Conservation (phyloP, 1,284 basidiomycete genomes). For the Farysia itapuensis region DNA sequence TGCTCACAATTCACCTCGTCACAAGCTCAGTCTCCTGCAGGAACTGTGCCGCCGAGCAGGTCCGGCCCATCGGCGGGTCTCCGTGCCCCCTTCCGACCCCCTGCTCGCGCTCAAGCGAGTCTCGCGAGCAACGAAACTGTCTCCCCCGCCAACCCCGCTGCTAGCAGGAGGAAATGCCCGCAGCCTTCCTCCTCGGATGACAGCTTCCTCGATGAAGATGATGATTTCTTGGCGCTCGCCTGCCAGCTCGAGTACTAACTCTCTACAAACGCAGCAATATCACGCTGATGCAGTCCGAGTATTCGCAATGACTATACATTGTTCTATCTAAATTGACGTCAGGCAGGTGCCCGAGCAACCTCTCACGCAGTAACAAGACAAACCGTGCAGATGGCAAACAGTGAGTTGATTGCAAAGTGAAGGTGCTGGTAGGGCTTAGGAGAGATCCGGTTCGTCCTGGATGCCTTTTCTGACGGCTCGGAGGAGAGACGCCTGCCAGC, state of each 20-base stretch:
- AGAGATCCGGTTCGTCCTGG: conserved; percentile 56
- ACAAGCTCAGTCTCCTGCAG: conserved; percentile 1
- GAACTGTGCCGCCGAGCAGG: neutral
- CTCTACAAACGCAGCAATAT: too few species aligned
- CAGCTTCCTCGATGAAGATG: conserved; percentile 33
- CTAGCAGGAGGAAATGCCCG: neutral
- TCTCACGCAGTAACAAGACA: too few species aligned
- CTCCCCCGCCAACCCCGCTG: neutral
- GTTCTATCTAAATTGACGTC: too few species aligned
- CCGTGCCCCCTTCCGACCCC: conserved; percentile 27
- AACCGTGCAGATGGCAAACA: too few species aligned
- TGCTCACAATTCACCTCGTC: conserved; percentile 13
- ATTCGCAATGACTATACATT: too few species aligned
- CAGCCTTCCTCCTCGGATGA: conserved; percentile 20
- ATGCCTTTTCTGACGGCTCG: conserved; percentile 49
- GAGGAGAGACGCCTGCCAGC: conserved; percentile 55
- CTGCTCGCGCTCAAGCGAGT: neutral
- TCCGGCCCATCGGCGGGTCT: conserved; percentile 1
- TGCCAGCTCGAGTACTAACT: conserved; percentile 26
- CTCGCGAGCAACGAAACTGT: neutral
- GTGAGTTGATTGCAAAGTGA: neutral
- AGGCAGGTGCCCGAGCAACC: too few species aligned
- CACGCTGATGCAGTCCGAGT: too few species aligned
- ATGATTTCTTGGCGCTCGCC: conserved; percentile 23
- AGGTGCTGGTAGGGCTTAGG: conserved; percentile 11